These are phyloP conservation scores for Rhizopus arrhizus DNA, from an alignment of 371 early-diverging fungal genomes.

Conservation along the genomic window DNA sequence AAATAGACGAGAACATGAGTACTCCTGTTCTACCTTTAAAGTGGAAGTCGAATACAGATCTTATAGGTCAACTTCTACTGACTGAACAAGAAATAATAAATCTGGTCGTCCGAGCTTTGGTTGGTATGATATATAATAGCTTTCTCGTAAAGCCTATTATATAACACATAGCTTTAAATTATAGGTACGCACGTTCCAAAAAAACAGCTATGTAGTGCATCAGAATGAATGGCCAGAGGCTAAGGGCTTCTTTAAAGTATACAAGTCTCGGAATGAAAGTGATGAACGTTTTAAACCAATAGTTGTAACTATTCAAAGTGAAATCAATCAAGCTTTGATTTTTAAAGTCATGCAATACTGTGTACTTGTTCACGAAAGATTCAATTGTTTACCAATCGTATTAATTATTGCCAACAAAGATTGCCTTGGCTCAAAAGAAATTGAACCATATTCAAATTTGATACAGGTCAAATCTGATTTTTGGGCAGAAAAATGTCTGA, in stretches of 20 bases:
- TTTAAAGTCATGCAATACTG: conserved; percentile 22
- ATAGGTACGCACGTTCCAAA: conserved; percentile 19
- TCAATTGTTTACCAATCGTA: conserved; percentile 22
- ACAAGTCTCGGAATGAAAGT: conserved; percentile 21
- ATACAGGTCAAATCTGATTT: conserved; percentile 26
- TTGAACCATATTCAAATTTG: conserved; percentile 24
- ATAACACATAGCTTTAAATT: conserved; percentile 11
- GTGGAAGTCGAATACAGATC: conserved; percentile 16
- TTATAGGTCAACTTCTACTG: conserved; percentile 19
- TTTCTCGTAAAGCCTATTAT: conserved; percentile 6
- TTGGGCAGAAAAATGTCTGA: conserved; percentile 29
- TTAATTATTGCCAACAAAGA: conserved; percentile 25
- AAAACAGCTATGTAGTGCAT: conserved; percentile 20
- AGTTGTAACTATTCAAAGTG: conserved; percentile 23
- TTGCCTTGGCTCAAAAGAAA: conserved; percentile 22
- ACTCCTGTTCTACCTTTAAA: conserved; percentile 9
- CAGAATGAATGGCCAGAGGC: conserved; percentile 24
- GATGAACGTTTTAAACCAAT: conserved; percentile 24
- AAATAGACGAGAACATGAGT: conserved; percentile 13
- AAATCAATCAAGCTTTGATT: conserved; percentile 20
- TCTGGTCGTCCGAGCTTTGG: conserved; percentile 13
- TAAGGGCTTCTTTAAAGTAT: conserved; percentile 21
- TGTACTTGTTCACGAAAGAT: conserved; percentile 22
- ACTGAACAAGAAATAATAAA: conserved; percentile 22
- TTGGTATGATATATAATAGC: conserved; percentile 15